Conservation (phyloP, 495 filamentous ascomycete species). For the Podospora bellae-mahoneyi region DNA sequence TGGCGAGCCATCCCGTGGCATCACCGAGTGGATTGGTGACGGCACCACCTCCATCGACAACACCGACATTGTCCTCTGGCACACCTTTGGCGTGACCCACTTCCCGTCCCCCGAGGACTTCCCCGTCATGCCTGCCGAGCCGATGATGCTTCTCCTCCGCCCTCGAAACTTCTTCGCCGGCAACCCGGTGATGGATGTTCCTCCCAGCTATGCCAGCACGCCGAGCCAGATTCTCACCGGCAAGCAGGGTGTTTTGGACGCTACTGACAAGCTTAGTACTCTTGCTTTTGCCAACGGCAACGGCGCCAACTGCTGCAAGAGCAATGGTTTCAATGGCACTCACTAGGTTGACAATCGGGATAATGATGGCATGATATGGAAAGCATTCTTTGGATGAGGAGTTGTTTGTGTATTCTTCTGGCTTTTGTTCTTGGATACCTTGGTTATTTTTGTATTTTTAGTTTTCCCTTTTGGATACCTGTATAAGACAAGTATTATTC, state of each 20-base stretch:
- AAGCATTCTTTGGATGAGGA: background rate
- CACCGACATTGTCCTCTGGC: constrained; percentile 89
- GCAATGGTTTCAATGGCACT: background rate
- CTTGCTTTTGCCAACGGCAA: constrained; percentile 38
- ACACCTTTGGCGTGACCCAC: constrained; percentile 91
- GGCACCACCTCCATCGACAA: constrained; percentile 72
- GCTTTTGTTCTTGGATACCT: background rate
- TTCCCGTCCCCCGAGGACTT: constrained; percentile 93
- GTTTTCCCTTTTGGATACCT: background rate
- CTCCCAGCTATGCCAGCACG: constrained; percentile 69
- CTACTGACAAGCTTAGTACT: constrained; percentile 44
- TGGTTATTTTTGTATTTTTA: background rate
- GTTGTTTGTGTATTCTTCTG: background rate
- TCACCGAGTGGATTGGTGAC: constrained; percentile 81
- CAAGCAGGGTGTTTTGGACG: constrained; percentile 46
- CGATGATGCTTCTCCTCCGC: constrained; percentile 77
- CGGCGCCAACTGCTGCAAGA: constrained; percentile 5
- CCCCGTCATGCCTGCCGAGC: constrained; percentile 85
- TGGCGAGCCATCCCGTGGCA: constrained; percentile 72
- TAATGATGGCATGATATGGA: background rate
- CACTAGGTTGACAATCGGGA: background rate
- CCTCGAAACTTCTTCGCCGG: constrained; percentile 84
- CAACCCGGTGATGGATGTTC: constrained; percentile 86
- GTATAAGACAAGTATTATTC: background rate
- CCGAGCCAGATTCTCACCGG: constrained; percentile 63